Evolutionary conservation across 208 protist species (phyloP), one percentile per base, ranked within the genome.

Genomic region (Leishmania tarentolae): DNA sequence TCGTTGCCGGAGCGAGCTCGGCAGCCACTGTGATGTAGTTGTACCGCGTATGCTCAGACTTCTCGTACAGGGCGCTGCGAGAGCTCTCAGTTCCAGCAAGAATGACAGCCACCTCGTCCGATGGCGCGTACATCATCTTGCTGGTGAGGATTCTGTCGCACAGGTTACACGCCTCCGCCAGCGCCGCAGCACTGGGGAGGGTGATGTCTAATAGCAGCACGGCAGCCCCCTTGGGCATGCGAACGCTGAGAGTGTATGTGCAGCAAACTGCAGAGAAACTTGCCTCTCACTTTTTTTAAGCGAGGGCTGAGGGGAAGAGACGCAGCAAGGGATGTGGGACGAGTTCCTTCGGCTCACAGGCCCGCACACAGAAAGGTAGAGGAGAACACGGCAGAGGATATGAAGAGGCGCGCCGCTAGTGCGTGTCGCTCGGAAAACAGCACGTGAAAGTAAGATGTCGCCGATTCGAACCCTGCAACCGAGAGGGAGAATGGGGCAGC

Each of bases 61-160:
- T 56, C 19, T 74, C 78, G 70, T 85, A 65, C 0, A 95, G 86
- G 1, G 82, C 75, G 75, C 91, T 95, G 35, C 80, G 78, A 11
- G 90, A 78, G 11, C 79, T 66, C 17, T 53, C 21, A 0, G 90
- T 95, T 1, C 95, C 93, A 1, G 87, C 59, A 9, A 98, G 65
- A 35, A 97, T 85, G 8, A 98, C 82, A 4, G 86, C 92, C 9
- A 98, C 75, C 74, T 96, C 92, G 76, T 96, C 92, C 53, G 80
- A 71, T 5, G 89, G 82, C 13, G 88, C 70, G 76, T 88, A 90
- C 9, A 95, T 50, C 76, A 97, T 88, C 73, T 87, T 86, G 28
- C 90, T 84, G 0, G 87, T 40, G 40, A 86, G 76, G 17, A 83
- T 79, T 0, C 74, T 40, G 31, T 68, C 66, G 76, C 87, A 94